These are phyloP conservation scores for Rhododendron vialii DNA, from an alignment of 148 eudicot genomes.

Conservation along the genomic window DNA sequence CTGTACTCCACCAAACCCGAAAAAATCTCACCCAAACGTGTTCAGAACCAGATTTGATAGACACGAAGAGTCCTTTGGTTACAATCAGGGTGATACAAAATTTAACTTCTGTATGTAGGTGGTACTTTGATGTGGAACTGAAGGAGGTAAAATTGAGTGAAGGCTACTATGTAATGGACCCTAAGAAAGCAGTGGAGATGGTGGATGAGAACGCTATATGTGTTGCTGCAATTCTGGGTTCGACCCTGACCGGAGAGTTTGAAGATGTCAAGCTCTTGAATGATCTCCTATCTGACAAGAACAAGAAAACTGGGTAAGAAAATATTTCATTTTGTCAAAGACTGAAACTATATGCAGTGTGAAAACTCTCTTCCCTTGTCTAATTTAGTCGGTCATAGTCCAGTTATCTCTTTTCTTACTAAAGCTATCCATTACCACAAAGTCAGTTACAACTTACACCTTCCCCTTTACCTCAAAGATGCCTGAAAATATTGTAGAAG, in stretches of 20 bases:
- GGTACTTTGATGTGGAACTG: slow-evolving; percentile 14
- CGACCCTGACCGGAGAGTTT: slow-evolving; percentile 14
- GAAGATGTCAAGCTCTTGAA: slow-evolving; percentile 20
- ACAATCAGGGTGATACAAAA: neutral
- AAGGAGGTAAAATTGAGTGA: slow-evolving; percentile 15
- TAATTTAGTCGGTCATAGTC: neutral
- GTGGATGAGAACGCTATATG: slow-evolving; percentile 17
- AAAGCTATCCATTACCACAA: neutral
- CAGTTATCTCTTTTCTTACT: neutral
- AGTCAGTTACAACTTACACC: neutral
- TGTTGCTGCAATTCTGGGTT: slow-evolving; percentile 12
- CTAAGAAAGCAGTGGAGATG: slow-evolving; percentile 12
- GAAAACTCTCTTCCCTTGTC: neutral
- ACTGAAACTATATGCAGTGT: neutral
- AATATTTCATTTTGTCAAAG: neutral
- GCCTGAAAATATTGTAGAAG: neutral
- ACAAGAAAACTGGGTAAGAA: slow-evolving; percentile 14
- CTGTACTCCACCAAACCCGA: neutral
- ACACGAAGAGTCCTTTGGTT: neutral
- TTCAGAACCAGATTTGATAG: neutral
- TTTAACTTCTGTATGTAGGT: neutral
- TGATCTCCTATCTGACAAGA: slow-evolving; percentile 6
- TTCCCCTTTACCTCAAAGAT: neutral
- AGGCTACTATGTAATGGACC: slow-evolving; percentile 19
- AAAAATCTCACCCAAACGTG: neutral